These are phyloP conservation scores for Cryptosporidium viatorum DNA, from an alignment of 169 alveolate species.

Conservation along the genomic window DNA sequence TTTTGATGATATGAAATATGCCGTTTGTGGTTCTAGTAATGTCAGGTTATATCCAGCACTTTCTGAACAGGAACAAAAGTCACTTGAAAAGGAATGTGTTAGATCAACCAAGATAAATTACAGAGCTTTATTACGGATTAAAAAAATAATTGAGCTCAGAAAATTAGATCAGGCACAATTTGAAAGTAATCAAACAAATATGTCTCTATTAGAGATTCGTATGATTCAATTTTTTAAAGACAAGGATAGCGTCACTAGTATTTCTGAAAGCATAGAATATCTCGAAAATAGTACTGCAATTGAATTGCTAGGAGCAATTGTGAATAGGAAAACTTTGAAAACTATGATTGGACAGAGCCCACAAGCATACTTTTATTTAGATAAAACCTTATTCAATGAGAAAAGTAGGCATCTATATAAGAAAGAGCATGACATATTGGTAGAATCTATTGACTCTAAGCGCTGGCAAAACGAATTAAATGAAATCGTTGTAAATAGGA, in stretches of 20 bases:
- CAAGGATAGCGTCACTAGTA: conserved; percentile 11
- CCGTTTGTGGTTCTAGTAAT: conserved; percentile 56
- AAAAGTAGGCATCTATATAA: background rate
- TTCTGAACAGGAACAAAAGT: conserved; percentile 51
- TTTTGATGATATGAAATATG: conserved; percentile 73
- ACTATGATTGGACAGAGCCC: conserved; percentile 74
- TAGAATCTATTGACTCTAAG: conserved; percentile 18
- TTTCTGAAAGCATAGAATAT: conserved; percentile 43
- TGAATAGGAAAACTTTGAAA: conserved; percentile 52
- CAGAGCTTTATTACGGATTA: conserved; percentile 58
- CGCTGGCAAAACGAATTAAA: conserved; percentile 58
- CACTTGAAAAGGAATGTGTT: conserved; percentile 55
- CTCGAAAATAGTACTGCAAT: conserved; percentile 57
- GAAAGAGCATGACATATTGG: background rate
- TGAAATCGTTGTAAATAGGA: conserved; percentile 53
- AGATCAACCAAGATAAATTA: conserved; percentile 42
- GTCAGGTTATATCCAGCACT: conserved; percentile 43
- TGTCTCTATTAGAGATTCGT: conserved; percentile 43
- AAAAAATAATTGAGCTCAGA: conserved; percentile 66
- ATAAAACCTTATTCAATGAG: background rate
- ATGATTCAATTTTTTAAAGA: conserved; percentile 46
- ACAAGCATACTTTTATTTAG: conserved; percentile 48
- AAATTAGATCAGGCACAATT: conserved; percentile 40
- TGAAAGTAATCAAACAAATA: conserved; percentile 11
- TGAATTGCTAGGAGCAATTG: conserved; percentile 53